These are phyloP conservation scores for Amorphotheca resinae DNA, from an alignment of 495 filamentous ascomycete genomes.

Conservation along the genomic window DNA sequence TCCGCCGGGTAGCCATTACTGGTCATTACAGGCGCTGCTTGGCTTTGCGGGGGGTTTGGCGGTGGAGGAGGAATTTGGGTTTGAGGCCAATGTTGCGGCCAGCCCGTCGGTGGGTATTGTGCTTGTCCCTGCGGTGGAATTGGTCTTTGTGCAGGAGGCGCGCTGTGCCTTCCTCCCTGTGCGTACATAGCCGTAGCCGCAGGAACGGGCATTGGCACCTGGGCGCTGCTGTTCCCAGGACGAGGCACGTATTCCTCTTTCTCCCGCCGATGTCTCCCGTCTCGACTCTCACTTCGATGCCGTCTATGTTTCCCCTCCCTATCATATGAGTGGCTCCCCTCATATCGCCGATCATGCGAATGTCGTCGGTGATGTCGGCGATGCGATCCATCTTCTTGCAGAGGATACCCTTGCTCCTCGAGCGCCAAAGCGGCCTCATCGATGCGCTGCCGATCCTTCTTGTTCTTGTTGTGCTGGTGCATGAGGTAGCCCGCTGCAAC, in stretches of 20 bases:
- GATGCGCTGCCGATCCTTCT: constrained; percentile 8
- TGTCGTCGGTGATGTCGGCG: neutral
- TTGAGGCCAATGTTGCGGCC: constrained; percentile 15
- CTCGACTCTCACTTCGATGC: constrained; percentile 1
- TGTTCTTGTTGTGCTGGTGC: constrained; percentile 17
- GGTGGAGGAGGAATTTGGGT: constrained; percentile 3
- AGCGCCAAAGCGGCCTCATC: constrained; percentile 10
- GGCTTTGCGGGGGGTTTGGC: neutral
- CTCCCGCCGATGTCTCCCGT: neutral
- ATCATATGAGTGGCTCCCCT: neutral
- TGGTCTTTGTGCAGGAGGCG: constrained; percentile 1
- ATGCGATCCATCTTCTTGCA: neutral
- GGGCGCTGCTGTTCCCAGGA: neutral
- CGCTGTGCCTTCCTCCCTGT: neutral
- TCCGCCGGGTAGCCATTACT: neutral
- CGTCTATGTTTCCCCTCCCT: constrained; percentile 8
- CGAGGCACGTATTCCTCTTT: neutral
- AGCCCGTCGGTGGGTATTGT: constrained; percentile 11
- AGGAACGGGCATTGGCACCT: neutral
- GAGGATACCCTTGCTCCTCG: constrained; percentile 7
- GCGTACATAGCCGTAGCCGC: neutral
- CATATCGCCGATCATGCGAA: neutral
- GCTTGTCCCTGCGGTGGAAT: neutral
- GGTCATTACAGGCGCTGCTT: neutral
- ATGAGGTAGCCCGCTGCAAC: constrained; percentile 19